Percentiles rank a stretch among this genome's conserved stretches.
These are phyloP conservation scores for Colletotrichum musae DNA, from an alignment of 2,329 filamentous ascomycete species.

Conservation along the genomic window DNA sequence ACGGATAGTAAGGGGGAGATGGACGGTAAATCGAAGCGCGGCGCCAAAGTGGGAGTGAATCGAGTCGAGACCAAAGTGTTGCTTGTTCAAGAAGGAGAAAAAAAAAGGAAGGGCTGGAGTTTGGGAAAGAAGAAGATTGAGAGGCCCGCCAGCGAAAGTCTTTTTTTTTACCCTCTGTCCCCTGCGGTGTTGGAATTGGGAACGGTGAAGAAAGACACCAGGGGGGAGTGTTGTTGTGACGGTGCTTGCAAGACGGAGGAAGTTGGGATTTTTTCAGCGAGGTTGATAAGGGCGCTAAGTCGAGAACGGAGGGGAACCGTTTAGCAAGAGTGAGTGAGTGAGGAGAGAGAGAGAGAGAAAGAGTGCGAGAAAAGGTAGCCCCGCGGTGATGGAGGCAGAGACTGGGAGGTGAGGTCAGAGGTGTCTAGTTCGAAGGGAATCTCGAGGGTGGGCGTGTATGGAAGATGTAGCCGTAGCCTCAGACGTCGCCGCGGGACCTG, in stretches of 20 bases:
- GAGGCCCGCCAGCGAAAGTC: constrained; percentile 34
- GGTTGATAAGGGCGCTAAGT: constrained; percentile 10
- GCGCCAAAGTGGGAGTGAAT: neutral
- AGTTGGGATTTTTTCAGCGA: neutral
- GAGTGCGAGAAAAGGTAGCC: constrained; percentile 23
- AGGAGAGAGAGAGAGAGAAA: neutral
- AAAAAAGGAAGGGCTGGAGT: constrained; percentile 8
- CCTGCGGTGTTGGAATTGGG: constrained; percentile 24
- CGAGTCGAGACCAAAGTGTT: constrained; percentile 25
- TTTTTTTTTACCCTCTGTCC: constrained; percentile 24
- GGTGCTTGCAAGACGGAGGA: constrained; percentile 6
- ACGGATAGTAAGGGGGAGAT: neutral
- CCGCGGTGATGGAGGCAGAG: constrained; percentile 39
- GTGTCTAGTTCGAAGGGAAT: constrained; percentile 33
- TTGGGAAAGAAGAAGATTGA: constrained; percentile 19
- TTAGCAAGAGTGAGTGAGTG: constrained; percentile 1
- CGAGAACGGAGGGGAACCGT: constrained; percentile 21
- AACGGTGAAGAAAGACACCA: constrained; percentile 36
- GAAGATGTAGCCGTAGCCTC: constrained; percentile 33
- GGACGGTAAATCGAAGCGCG: neutral
- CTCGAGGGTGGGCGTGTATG: constrained; percentile 35
- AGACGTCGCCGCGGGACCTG: constrained; percentile 37
- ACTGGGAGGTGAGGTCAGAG: constrained; percentile 40
- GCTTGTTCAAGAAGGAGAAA: constrained; percentile 28
- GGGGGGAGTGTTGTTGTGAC: constrained; percentile 16